Conservation (phyloP, 2,329 filamentous ascomycete species). For the Pleoardoris graminearum region DNA sequence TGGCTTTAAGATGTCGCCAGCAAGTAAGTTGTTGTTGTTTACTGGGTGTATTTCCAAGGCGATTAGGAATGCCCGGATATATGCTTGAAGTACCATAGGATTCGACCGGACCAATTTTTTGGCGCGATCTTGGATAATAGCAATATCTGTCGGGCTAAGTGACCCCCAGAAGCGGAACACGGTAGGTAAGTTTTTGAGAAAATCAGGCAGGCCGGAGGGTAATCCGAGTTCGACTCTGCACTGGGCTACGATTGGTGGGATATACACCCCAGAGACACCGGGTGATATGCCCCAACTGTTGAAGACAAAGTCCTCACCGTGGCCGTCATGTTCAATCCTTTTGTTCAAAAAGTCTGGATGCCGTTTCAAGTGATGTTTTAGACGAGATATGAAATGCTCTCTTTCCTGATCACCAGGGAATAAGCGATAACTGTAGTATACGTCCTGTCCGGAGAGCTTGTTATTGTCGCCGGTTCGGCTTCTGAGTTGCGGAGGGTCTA, state of each 20-base stretch:
- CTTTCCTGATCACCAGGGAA: slow-evolving; percentile 27
- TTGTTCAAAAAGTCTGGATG: slow-evolving; percentile 10
- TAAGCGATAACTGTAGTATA: slow-evolving; percentile 21
- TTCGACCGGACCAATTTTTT: slow-evolving; percentile 22
- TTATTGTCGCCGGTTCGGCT: background rate
- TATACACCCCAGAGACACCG: slow-evolving; percentile 21
- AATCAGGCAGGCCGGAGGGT: background rate
- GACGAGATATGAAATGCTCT: slow-evolving; percentile 16
- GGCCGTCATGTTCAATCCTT: background rate
- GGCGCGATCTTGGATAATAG: slow-evolving; percentile 20
- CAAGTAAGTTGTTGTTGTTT: slow-evolving; percentile 19
- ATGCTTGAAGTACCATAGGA: slow-evolving; percentile 13
- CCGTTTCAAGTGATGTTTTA: slow-evolving; percentile 22
- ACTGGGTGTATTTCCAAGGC: slow-evolving; percentile 21
- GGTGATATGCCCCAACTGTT: slow-evolving; percentile 1
- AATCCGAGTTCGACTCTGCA: background rate
- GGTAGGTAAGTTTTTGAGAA: background rate
- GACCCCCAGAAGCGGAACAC: slow-evolving; percentile 24
- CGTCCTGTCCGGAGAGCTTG: background rate
- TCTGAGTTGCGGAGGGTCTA: background rate
- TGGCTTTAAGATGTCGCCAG: slow-evolving; percentile 30
- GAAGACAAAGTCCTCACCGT: background rate
- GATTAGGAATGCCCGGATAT: slow-evolving; percentile 15
- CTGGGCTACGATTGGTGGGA: slow-evolving; percentile 1
- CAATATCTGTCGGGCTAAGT: slow-evolving; percentile 19